These are phyloP conservation scores for Arachnomyces sp. DNA, from an alignment of 2,329 filamentous ascomycete species.

Conservation along the genomic window DNA sequence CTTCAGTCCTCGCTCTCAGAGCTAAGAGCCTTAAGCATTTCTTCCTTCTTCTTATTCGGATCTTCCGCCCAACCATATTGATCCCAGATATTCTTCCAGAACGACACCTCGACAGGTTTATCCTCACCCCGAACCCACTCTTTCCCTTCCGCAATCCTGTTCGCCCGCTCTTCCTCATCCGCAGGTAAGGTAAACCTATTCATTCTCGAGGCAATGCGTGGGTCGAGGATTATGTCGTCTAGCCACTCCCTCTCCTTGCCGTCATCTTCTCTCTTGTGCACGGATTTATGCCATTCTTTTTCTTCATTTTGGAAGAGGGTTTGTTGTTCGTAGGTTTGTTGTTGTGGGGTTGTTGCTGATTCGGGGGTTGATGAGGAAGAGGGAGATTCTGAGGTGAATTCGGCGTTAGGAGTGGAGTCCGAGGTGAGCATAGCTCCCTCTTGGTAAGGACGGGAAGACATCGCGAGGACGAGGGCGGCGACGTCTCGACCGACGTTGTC, in stretches of 20 bases:
- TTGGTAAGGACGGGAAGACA: conserved; percentile 33
- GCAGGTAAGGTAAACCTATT: conserved; percentile 61
- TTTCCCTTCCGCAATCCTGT: conserved; percentile 53
- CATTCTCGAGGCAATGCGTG: conserved; percentile 70
- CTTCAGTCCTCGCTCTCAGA: conserved; percentile 20
- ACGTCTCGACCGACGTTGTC: conserved; percentile 82
- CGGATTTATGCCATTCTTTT: conserved; percentile 73
- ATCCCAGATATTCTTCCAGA: conserved; percentile 34
- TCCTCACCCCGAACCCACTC: conserved; percentile 61
- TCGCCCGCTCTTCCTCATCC: conserved; percentile 61
- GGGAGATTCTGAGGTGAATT: conserved; percentile 14
- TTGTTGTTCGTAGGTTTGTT: conserved; percentile 53
- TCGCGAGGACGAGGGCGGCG: conserved; percentile 67
- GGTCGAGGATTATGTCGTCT: conserved; percentile 65
- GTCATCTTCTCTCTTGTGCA: conserved; percentile 46
- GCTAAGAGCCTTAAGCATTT: conserved; percentile 34
- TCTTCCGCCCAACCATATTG: conserved; percentile 34
- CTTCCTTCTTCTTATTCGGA: conserved; percentile 31
- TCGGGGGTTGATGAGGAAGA: conserved; percentile 34
- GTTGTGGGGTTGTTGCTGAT: conserved; percentile 19
- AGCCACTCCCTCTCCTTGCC: conserved; percentile 66
- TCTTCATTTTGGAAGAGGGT: conserved; percentile 62
- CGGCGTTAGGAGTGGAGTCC: conserved; percentile 16
- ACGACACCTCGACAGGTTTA: conserved; percentile 24
- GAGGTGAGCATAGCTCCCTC: conserved; percentile 11